These are phyloP conservation scores for Aspergillus sclerotioniger DNA, from an alignment of 495 filamentous ascomycete species.

Conservation along the genomic window DNA sequence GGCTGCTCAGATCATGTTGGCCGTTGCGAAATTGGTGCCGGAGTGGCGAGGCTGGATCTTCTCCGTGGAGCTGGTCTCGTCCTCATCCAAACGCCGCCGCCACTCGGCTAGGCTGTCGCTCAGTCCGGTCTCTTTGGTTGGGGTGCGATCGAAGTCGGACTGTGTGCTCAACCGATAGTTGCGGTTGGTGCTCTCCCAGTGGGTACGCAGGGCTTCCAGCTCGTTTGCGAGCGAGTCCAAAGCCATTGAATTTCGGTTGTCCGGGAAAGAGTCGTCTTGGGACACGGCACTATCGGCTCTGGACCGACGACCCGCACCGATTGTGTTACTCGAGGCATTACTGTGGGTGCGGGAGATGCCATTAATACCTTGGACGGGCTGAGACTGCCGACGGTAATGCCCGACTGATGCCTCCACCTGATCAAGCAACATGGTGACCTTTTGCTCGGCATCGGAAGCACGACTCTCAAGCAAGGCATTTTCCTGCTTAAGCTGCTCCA, in stretches of 20 bases:
- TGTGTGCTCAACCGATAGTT: conserved; percentile 82
- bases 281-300: conserved; percentile 45
- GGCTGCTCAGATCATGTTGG: conserved; percentile 40
- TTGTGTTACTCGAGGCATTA: conserved; percentile 44
- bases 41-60: conserved; percentile 29
- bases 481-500: conserved; percentile 79
- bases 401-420: conserved; percentile 92
- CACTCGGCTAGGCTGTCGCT: conserved; percentile 72
- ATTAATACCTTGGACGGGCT: conserved; percentile 44
- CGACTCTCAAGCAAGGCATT: conserved; percentile 76
- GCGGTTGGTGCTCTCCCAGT: conserved; percentile 95
- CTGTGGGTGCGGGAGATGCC: conserved; percentile 44
- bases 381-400: conserved; percentile 84
- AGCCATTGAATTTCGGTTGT: conserved; percentile 76
- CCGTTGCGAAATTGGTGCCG: conserved; percentile 19
- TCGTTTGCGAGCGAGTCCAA: conserved; percentile 89
- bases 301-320: conserved; percentile 31
- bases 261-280: conserved; percentile 61
- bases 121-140: conserved; percentile 54
- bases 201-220: conserved; percentile 79
- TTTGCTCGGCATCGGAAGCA: conserved; percentile 85
- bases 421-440: conserved; percentile 87
- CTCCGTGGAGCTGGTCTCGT: conserved; percentile 43
- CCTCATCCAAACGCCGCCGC: conserved; percentile 68
- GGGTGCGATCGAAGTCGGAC: conserved; percentile 78